Conservation (phyloP, 2,329 filamentous ascomycete genomes). For the Ophiostoma perfectum region DNA sequence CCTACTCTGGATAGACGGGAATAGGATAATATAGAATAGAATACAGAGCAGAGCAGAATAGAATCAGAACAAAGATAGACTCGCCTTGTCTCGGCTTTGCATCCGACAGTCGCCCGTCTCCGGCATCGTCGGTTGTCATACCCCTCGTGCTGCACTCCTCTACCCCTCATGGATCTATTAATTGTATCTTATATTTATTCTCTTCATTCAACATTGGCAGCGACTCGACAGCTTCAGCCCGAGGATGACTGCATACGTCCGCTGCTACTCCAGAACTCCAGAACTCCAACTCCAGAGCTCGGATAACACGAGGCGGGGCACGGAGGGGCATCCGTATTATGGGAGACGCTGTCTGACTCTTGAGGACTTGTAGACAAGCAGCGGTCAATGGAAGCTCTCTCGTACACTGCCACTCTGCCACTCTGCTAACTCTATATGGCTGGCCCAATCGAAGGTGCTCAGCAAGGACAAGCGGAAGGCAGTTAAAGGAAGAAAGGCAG, state of each 20-base stretch:
- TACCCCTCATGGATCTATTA: background rate
- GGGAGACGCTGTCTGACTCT: no score
- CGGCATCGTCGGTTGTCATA: constrained; percentile 15
- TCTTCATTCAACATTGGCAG: background rate
- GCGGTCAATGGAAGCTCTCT: no score
- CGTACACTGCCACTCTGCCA: no score
- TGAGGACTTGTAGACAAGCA: no score
- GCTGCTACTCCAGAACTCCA: no score
- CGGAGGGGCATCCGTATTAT: background rate
- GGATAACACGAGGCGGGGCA: background rate
- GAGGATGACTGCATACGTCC: background rate
- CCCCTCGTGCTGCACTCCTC: constrained; percentile 4
- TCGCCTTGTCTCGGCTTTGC: constrained; percentile 11
- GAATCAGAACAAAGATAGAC: background rate
- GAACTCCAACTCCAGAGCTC: no score
- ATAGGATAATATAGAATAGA: no score
- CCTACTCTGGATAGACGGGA: no score
- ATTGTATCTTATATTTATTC: background rate
- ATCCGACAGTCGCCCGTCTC: constrained; percentile 2
- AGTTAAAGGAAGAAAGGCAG: background rate
- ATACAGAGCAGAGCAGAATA: background rate
- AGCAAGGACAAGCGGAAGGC: background rate
- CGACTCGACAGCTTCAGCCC: background rate
- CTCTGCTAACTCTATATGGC: constrained; percentile 2
- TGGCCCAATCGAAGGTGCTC: background rate